These are phyloP conservation scores for Wickerhamomyces kurtzmanii DNA, from an alignment of 805 yeast species.

Conservation along the genomic window DNA sequence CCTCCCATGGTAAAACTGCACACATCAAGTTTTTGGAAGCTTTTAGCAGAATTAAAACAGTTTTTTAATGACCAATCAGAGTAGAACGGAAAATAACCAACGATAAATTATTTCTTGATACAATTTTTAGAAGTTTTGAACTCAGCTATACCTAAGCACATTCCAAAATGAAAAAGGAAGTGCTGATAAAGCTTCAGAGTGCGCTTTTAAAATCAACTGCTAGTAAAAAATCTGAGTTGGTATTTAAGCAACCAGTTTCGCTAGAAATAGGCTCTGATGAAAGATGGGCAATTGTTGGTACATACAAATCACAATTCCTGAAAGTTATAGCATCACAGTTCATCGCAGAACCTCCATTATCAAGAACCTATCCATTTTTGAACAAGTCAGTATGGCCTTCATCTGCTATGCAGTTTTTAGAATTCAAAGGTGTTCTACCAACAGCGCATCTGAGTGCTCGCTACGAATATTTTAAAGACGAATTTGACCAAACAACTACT, in stretches of 20 bases:
- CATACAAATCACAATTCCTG: slow-evolving; percentile 44
- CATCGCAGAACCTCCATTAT: slow-evolving; percentile 38
- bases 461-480: slow-evolving; percentile 81
- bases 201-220: too few species aligned
- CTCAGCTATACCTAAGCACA: too few species aligned
- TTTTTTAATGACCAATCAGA: too few species aligned
- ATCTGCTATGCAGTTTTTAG: slow-evolving; percentile 30
- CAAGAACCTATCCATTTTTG: slow-evolving; percentile 47
- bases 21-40: too few species aligned
- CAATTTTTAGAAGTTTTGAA: too few species aligned
- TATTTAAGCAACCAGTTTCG: slow-evolving; percentile 30
- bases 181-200: too few species aligned
- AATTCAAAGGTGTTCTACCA: slow-evolving; percentile 36
- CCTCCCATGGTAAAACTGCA: too few species aligned
- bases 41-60: too few species aligned
- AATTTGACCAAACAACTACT: slow-evolving; percentile 62
- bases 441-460: slow-evolving; percentile 80
- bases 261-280: slow-evolving; percentile 28
- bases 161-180: too few species aligned
- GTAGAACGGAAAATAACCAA: too few species aligned
- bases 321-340: slow-evolving; percentile 46
- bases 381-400: slow-evolving; percentile 32
- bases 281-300: slow-evolving; percentile 48
- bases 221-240: too few species aligned
- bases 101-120: too few species aligned